A percentile compares a stretch with the other conserved stretches of the same genome.
These are phyloP conservation scores for Hibiscus mutabilis DNA, from an alignment of 345 rosid genomes.

Conservation along the genomic window DNA sequence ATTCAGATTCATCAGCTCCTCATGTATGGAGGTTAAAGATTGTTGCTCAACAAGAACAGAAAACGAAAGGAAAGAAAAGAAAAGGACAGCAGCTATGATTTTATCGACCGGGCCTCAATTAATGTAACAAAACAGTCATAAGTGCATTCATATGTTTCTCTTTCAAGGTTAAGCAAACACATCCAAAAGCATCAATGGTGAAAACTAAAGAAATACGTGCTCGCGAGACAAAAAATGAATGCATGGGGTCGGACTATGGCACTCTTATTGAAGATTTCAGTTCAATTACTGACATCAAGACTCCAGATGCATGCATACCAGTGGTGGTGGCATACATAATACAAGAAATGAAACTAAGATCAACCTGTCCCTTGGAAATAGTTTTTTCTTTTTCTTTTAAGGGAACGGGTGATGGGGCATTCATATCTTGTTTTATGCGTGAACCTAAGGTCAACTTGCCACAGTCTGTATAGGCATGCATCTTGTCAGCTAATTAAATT, in stretches of 20 bases:
- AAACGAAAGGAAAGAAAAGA: not conserved
- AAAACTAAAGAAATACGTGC: too few relatives aligned
- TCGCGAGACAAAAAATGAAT: too few relatives aligned
- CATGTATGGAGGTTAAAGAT: not conserved
- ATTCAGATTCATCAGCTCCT: not conserved
- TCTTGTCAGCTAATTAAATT: not conserved
- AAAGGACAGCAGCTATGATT: too few relatives aligned
- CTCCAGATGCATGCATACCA: not conserved
- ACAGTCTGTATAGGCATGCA: not conserved
- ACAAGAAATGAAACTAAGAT: not conserved
- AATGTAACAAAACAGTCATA: not conserved
- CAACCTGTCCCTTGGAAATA: not conserved
- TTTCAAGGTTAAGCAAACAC: not conserved
- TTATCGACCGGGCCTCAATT: too few relatives aligned
- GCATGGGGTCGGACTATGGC: not conserved
- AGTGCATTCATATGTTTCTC: not conserved
- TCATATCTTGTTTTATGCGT: constrained; percentile 1
- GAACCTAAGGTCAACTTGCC: not conserved
- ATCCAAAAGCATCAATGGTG: not conserved
- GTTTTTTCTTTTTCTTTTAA: not conserved
- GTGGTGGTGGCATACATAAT: not conserved
- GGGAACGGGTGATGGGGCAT: not conserved
- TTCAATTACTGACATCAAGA: not conserved
- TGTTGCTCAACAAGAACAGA: not conserved
- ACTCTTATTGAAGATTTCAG: not conserved